Evolutionary conservation across 2,329 filamentous ascomycete species (phyloP).

Genomic region (Paraconiothyrium sp.): DNA sequence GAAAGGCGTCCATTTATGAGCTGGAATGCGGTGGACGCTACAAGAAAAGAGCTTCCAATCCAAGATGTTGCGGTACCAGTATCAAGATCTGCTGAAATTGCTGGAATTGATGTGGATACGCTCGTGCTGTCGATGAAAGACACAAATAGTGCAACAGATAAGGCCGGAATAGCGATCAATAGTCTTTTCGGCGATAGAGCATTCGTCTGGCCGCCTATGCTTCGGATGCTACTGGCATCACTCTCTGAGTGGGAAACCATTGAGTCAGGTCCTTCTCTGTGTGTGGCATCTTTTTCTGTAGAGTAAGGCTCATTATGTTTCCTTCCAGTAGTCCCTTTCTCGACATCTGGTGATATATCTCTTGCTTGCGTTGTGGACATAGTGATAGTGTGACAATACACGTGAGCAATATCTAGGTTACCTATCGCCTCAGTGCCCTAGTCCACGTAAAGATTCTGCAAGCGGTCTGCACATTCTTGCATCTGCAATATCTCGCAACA

Average conservation of each 20-base stretch:
- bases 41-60: constrained; percentile 29
- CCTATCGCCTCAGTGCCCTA: not conserved
- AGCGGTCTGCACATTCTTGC: not conserved
- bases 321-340: not conserved
- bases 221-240: constrained; percentile 16
- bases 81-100: constrained; percentile 24
- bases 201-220: constrained; percentile 28
- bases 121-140: constrained; percentile 29
- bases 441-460: not conserved
- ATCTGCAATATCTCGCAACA: not conserved
- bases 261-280: constrained; percentile 1
- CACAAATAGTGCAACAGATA: constrained; percentile 28
- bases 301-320: not conserved
- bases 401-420: not conserved
- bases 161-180: constrained; percentile 24
- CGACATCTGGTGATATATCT: not conserved
- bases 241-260: not conserved
- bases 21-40: constrained; percentile 60
- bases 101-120: constrained; percentile 24
- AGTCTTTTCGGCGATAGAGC: constrained; percentile 22
- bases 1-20: constrained; percentile 70
- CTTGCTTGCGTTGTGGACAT: not conserved
- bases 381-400: not conserved
- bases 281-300: not conserved
- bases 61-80: constrained; percentile 24